phyloP scores from a whole-genome alignment of 2,329 filamentous ascomycete genomes.

The Penicillium olsonii region DNA sequence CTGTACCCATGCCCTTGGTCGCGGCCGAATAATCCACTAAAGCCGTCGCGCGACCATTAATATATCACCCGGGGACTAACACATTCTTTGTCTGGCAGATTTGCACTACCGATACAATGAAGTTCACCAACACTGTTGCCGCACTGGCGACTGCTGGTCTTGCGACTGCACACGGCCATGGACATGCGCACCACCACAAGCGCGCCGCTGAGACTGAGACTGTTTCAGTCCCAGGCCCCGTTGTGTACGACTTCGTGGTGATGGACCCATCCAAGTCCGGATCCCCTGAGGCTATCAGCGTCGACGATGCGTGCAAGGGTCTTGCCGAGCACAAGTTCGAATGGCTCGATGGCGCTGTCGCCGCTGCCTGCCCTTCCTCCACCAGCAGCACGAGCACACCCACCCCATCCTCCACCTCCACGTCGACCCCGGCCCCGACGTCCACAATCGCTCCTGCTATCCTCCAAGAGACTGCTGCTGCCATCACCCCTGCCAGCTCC shows the following conservation, averaged over 20 bases:
- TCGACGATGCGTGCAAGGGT: slow-evolving; percentile 67
- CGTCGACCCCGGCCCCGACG: slow-evolving; percentile 29
- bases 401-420: slow-evolving; percentile 40
- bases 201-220: slow-evolving; percentile 47
- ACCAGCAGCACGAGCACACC: slow-evolving; percentile 27
- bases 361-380: slow-evolving; percentile 50
- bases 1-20: neutral
- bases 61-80: neutral
- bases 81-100: neutral
- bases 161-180: slow-evolving; percentile 45
- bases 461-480: slow-evolving; percentile 54
- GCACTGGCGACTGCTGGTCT: slow-evolving; percentile 46
- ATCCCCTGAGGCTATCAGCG: slow-evolving; percentile 22
- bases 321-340: slow-evolving; percentile 66
- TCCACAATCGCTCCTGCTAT: slow-evolving; percentile 42
- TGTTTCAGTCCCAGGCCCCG: slow-evolving; percentile 61
- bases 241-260: slow-evolving; percentile 72
- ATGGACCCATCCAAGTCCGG: slow-evolving; percentile 54
- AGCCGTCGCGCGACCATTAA: neutral
- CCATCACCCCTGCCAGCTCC: slow-evolving; percentile 33
- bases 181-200: slow-evolving; percentile 46
- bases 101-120: slow-evolving; percentile 34
- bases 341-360: slow-evolving; percentile 66
- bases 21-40: neutral
- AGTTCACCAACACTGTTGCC: slow-evolving; percentile 40